Percentiles rank a stretch among this genome's conserved stretches.
Conservation (phyloP, 2,329 filamentous ascomycete genomes). For the Fusarium piperis region DNA sequence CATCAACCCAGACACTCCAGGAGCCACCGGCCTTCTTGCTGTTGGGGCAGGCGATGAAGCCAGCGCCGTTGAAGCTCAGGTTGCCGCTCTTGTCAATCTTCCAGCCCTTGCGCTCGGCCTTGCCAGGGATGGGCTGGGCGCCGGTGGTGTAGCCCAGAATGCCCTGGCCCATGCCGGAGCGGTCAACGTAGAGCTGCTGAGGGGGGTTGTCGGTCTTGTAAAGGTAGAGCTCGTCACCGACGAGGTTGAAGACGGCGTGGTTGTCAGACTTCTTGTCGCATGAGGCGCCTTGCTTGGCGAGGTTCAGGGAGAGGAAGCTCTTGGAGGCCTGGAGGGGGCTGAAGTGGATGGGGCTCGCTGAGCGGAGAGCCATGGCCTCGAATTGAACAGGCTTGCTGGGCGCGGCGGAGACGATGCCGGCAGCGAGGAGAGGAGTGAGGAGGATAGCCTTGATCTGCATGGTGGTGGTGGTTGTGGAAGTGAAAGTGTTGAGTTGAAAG, state of each 20-base stretch:
- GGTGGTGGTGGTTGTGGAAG: neutral
- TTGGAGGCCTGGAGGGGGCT: slow-evolving; percentile 54
- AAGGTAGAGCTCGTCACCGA: slow-evolving; percentile 57
- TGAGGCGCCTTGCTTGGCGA: slow-evolving; percentile 55
- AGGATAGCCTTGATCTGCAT: slow-evolving; percentile 37
- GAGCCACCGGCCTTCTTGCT: slow-evolving; percentile 49
- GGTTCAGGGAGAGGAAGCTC: slow-evolving; percentile 55
- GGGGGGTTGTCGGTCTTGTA: slow-evolving; percentile 51
- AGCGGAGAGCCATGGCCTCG: slow-evolving; percentile 58
- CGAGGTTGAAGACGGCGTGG: slow-evolving; percentile 60
- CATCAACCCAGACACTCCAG: slow-evolving; percentile 52
- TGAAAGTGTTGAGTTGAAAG: neutral
- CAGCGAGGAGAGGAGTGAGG: slow-evolving; percentile 25
- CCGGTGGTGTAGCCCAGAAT: slow-evolving; percentile 62
- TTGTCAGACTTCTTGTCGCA: slow-evolving; percentile 55
- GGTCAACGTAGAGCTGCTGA: slow-evolving; percentile 64
- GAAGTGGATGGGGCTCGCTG: slow-evolving; percentile 60
- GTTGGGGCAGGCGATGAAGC: slow-evolving; percentile 64
- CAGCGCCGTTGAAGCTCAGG: slow-evolving; percentile 56
- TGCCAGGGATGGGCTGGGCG: slow-evolving; percentile 48
- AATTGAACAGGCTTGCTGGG: slow-evolving; percentile 50
- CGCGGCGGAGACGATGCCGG: slow-evolving; percentile 36
- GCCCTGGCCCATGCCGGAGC: slow-evolving; percentile 67
- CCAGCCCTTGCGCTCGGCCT: slow-evolving; percentile 60
- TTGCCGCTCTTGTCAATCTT: slow-evolving; percentile 53